These are phyloP conservation scores for Fusarium tupiense DNA, from an alignment of 2,329 filamentous ascomycete species.

Conservation along the genomic window DNA sequence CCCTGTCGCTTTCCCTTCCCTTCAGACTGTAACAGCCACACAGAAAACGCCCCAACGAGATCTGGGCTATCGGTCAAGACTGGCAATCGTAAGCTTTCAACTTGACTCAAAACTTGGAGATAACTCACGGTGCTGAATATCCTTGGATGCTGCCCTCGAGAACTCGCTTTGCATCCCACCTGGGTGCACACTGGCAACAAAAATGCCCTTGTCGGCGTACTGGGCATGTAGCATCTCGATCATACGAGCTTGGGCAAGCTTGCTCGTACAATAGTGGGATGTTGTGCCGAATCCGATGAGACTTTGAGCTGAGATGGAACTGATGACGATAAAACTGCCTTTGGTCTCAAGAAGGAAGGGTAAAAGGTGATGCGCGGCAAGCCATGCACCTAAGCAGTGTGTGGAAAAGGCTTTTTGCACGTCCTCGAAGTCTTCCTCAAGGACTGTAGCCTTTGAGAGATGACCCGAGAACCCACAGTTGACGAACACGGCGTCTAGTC, in stretches of 20 bases:
- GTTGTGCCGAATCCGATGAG: slow-evolving; percentile 11
- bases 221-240: not conserved
- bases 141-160: not conserved
- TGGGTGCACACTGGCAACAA: not conserved
- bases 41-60: not conserved
- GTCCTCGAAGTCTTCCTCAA: not conserved
- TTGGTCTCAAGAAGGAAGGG: not conserved
- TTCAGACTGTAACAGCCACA: not conserved
- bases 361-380: not conserved
- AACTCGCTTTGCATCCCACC: slow-evolving; percentile 14
- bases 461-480: slow-evolving; percentile 10
- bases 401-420: not conserved
- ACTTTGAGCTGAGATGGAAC: not conserved
- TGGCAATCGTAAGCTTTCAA: not conserved
- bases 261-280: slow-evolving; percentile 8
- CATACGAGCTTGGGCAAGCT: slow-evolving; percentile 4
- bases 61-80: slow-evolving; percentile 7
- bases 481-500: not conserved
- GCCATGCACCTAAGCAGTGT: slow-evolving; percentile 8
- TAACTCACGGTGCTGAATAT: slow-evolving; percentile 1
- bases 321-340: slow-evolving; percentile 7
- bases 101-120: rapidly evolving
- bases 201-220: not conserved
- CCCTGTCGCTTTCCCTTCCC: not conserved
- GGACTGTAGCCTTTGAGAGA: not conserved